These are phyloP conservation scores for Earliella scabrosa DNA, from an alignment of 1,284 basidiomycete species.

Conservation along the genomic window DNA sequence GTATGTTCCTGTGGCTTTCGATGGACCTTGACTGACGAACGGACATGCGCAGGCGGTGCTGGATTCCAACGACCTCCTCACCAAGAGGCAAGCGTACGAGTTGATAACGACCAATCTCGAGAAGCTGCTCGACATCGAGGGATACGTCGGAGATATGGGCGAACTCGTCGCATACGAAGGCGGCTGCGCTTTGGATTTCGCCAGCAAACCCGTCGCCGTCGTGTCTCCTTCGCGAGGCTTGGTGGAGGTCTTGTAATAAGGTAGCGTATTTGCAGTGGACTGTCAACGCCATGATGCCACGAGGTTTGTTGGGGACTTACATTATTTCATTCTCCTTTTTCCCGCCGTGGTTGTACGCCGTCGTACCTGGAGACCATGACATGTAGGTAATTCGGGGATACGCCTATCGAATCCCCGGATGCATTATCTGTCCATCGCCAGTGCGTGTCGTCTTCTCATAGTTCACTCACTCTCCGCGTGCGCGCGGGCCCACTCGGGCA, in stretches of 20 bases:
- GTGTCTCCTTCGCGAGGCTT: slow-evolving; percentile 35
- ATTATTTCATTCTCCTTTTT: background rate
- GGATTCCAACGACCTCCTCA: slow-evolving; percentile 45
- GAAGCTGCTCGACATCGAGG: slow-evolving; percentile 50
- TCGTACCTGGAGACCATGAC: too few relatives aligned
- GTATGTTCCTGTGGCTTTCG: slow-evolving; percentile 6
- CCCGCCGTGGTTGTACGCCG: too few relatives aligned
- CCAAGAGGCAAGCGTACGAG: slow-evolving; percentile 47
- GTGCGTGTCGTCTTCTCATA: too few relatives aligned
- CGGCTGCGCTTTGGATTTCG: slow-evolving; percentile 44
- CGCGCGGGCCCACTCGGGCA: too few relatives aligned
- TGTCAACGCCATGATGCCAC: background rate
- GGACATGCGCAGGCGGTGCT: slow-evolving; percentile 34
- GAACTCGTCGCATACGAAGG: slow-evolving; percentile 59
- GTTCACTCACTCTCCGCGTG: too few relatives aligned
- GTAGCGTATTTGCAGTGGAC: too few relatives aligned
- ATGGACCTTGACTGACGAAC: background rate
- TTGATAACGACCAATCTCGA: slow-evolving; percentile 55
- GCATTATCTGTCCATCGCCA: too few relatives aligned
- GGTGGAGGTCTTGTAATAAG: slow-evolving; percentile 40
- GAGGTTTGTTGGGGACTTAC: background rate
- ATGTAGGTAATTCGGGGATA: too few relatives aligned
- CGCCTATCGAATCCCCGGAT: too few relatives aligned
- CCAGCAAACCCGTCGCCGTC: slow-evolving; percentile 46
- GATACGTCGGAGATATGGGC: slow-evolving; percentile 31